phyloP scores from a whole-genome alignment of 768 basidiomycete genomes.

The Leucogyrophana mollusca region DNA sequence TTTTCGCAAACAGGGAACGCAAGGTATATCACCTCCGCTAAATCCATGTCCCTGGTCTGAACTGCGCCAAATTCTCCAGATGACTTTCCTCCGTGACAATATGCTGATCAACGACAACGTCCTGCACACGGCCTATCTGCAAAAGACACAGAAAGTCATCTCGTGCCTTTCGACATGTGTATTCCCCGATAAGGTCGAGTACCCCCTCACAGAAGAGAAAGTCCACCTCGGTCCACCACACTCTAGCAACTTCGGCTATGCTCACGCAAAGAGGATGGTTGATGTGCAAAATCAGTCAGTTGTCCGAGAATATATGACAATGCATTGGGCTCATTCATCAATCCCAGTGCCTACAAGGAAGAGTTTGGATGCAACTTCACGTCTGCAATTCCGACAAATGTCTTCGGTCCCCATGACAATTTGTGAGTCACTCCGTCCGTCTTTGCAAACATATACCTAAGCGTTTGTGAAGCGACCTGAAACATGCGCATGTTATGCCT shows the following conservation, averaged over 20 bases:
- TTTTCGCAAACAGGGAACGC: conserved; percentile 95
- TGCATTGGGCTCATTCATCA: conserved; percentile 1
- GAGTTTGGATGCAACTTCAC: conserved; percentile 95
- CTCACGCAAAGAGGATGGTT: conserved; percentile 93
- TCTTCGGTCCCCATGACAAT: conserved; percentile 96
- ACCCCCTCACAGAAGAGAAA: conserved; percentile 90
- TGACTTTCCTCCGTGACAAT: conserved; percentile 93
- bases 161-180: conserved; percentile 98
- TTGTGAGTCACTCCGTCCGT: conserved; percentile 49
- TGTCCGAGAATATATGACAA: neutral
- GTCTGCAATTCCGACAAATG: conserved; percentile 94
- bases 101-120: conserved; percentile 95
- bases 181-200: conserved; percentile 93
- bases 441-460: conserved; percentile 6
- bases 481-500: conserved; percentile 92
- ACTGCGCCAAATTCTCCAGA: conserved; percentile 36
- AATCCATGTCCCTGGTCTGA: neutral
- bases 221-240: conserved; percentile 93
- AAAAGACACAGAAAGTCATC: conserved; percentile 73
- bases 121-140: conserved; percentile 69
- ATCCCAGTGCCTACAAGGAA: conserved; percentile 85
- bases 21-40: conserved; percentile 52
- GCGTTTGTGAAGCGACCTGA: conserved; percentile 62
- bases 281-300: conserved; percentile 92
- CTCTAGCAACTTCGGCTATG: conserved; percentile 94